Evolutionary conservation across 75 land plant genomes (phyloP).

Genomic region (Cunninghamia lanceolata): DNA sequence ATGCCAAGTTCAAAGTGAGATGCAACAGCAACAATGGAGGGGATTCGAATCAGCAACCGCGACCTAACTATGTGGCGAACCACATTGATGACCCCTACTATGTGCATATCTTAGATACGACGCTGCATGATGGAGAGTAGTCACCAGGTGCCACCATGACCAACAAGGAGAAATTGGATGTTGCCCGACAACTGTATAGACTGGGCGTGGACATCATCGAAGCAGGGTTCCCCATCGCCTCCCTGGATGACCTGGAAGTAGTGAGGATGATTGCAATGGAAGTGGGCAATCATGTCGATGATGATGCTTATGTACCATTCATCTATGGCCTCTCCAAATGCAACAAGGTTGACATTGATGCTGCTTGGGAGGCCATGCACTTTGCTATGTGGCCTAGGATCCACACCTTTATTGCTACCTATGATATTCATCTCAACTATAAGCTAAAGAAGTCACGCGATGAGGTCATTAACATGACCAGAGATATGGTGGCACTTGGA

Average conservation of each 20-base stretch:
- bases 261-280: too few species aligned
- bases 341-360: constrained; percentile 73
- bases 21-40: neutral
- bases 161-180: constrained; percentile 80
- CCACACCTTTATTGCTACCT: constrained; percentile 91
- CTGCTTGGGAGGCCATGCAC: constrained; percentile 90
- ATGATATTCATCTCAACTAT: constrained; percentile 79
- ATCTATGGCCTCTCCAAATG: too few species aligned
- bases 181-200: constrained; percentile 75
- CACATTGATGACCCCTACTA: constrained; percentile 80
- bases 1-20: neutral
- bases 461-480: too few species aligned
- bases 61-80: constrained; percentile 74
- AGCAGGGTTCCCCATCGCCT: too few species aligned
- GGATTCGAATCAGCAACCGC: neutral
- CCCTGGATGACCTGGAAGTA: too few species aligned
- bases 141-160: constrained; percentile 95
- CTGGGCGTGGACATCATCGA: constrained; percentile 95
- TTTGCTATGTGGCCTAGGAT: constrained; percentile 72
- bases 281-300: too few species aligned
- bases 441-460: constrained; percentile 81
- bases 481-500: constrained; percentile 80
- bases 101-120: constrained; percentile 93
- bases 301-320: too few species aligned
- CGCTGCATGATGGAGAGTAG: constrained; percentile 95